phyloP scores from a whole-genome alignment of 2,329 filamentous ascomycete species.

The Colletotrichum sp. region DNA sequence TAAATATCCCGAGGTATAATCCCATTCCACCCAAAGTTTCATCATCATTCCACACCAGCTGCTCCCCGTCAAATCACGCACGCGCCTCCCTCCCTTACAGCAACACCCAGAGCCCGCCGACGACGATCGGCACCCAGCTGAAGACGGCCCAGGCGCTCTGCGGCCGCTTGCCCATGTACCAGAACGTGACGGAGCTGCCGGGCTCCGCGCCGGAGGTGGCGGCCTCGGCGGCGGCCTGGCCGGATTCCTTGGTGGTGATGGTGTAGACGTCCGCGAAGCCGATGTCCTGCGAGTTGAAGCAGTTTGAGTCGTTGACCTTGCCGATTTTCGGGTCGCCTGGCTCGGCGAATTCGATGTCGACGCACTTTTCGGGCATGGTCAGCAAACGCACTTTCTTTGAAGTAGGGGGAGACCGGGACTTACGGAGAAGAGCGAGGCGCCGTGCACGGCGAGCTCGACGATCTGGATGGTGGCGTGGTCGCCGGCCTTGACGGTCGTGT shows the following conservation, averaged over 20 bases:
- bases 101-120: slow-evolving; percentile 42
- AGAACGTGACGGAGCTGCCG: slow-evolving; percentile 27
- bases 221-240: slow-evolving; percentile 19
- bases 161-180: neutral
- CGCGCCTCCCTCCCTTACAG: slow-evolving; percentile 29
- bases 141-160: slow-evolving; percentile 22
- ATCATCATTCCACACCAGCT: neutral
- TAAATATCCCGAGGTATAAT: slow-evolving; percentile 6
- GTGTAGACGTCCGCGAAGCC: slow-evolving; percentile 81
- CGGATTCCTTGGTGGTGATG: slow-evolving; percentile 54
- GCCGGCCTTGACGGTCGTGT: slow-evolving; percentile 74
- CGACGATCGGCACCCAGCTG: slow-evolving; percentile 47
- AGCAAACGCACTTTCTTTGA: neutral
- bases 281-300: slow-evolving; percentile 84
- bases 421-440: slow-evolving; percentile 82
- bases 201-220: slow-evolving; percentile 33
- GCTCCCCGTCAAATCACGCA: neutral
- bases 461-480: slow-evolving; percentile 91
- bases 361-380: slow-evolving; percentile 65
- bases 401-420: slow-evolving; percentile 28
- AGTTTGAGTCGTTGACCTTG: slow-evolving; percentile 81
- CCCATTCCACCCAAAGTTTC: neutral
- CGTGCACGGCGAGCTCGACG: slow-evolving; percentile 82
- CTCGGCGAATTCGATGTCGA: slow-evolving; percentile 90
- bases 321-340: slow-evolving; percentile 70